Conservation (phyloP, 257 asterid species). For the Solanum neorickii region DNA sequence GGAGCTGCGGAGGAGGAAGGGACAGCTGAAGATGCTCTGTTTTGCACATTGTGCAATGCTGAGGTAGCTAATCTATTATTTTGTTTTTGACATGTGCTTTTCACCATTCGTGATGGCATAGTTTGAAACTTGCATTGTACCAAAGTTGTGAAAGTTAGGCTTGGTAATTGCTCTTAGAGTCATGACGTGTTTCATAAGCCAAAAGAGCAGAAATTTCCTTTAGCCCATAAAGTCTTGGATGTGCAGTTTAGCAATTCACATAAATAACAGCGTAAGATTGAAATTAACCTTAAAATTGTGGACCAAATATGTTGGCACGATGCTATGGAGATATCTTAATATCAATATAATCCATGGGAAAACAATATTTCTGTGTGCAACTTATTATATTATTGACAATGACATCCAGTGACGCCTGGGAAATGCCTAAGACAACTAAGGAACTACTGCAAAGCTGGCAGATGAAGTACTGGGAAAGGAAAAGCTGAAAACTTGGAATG, state of each 20-base stretch:
- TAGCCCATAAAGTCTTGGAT: not conserved
- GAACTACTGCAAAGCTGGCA: not conserved
- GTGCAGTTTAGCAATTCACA: not conserved
- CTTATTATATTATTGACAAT: not conserved
- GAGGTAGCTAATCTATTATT: constrained; percentile 49
- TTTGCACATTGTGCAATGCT: constrained; percentile 90
- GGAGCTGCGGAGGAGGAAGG: constrained; percentile 55
- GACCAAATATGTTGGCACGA: not conserved
- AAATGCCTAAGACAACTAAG: not conserved
- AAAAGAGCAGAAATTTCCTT: not conserved
- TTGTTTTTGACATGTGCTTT: not conserved
- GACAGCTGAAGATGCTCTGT: constrained; percentile 78
- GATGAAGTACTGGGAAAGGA: not conserved
- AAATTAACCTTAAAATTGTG: not conserved
- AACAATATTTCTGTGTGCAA: not conserved
- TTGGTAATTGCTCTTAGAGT: not conserved
- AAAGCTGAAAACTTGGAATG: not conserved
- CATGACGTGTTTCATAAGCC: not conserved
- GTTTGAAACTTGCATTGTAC: not conserved
- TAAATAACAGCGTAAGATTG: not conserved
- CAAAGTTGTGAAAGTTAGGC: not conserved
- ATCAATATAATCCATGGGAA: not conserved
- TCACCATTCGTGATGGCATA: not conserved
- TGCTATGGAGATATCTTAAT: not conserved
- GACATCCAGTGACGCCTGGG: not conserved